Conservation (phyloP, 352 stramenopile species). For the Globisporangium yorkense region DNA sequence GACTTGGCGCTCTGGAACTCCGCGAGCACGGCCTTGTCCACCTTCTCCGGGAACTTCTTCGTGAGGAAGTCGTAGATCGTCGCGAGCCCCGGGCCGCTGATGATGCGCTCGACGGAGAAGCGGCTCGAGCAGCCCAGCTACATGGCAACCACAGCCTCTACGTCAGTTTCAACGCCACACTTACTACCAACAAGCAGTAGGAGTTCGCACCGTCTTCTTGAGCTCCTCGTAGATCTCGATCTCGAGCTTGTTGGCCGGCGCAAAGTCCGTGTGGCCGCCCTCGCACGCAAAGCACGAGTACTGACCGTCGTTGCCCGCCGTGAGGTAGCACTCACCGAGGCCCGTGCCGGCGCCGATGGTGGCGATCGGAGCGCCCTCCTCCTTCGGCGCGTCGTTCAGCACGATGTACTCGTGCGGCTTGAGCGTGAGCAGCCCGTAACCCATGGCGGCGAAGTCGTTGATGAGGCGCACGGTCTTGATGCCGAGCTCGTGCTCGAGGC, state of each 20-base stretch:
- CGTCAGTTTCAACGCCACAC: background rate
- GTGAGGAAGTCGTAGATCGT: constrained; percentile 97
- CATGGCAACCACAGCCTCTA: background rate
- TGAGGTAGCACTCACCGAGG: constrained; percentile 96
- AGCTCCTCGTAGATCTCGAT: constrained; percentile 83
- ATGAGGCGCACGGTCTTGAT: constrained; percentile 90
- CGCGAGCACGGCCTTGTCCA: constrained; percentile 71
- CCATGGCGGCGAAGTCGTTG: constrained; percentile 97
- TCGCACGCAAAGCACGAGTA: constrained; percentile 93
- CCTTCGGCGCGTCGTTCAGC: constrained; percentile 69
- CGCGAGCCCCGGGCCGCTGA: constrained; percentile 92
- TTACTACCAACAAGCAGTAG: background rate
- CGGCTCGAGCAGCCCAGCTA: constrained; percentile 81
- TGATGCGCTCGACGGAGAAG: constrained; percentile 95
- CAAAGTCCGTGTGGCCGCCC: constrained; percentile 95
- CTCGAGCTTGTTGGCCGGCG: constrained; percentile 84
- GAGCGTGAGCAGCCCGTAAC: constrained; percentile 95
- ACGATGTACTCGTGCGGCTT: constrained; percentile 90
- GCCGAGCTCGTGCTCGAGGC: constrained; percentile 71
- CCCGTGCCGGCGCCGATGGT: constrained; percentile 96
- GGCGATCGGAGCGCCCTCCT: constrained; percentile 87
- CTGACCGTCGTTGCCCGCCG: constrained; percentile 65
- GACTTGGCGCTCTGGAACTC: constrained; percentile 56
- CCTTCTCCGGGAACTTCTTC: constrained; percentile 86
- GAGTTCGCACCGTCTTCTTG: constrained; percentile 36